Conservation (phyloP, 2,329 filamentous ascomycete species). For the Tympanopsis confertula region DNA sequence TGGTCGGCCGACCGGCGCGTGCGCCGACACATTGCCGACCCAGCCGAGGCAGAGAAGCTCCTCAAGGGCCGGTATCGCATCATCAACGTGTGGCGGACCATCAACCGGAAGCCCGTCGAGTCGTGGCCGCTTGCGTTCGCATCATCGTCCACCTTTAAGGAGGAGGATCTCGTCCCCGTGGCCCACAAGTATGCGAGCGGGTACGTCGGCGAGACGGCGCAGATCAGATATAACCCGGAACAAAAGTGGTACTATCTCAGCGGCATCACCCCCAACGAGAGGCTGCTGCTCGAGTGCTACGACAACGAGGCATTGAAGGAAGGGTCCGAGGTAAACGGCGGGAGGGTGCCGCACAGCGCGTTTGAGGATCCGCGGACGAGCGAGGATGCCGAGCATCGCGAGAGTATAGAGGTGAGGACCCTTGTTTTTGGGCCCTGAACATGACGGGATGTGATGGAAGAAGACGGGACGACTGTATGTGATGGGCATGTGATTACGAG, state of each 20-base stretch:
- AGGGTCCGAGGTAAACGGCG: conserved; percentile 35
- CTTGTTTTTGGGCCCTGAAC: conserved; percentile 66
- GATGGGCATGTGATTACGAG: no score
- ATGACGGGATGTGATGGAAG: no score
- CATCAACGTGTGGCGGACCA: conserved; percentile 75
- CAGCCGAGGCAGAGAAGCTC: conserved; percentile 49
- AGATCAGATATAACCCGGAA: conserved; percentile 43
- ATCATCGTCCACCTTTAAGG: conserved; percentile 46
- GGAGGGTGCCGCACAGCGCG: conserved; percentile 60
- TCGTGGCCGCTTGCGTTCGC: conserved; percentile 60
- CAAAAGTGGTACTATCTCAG: conserved; percentile 74
- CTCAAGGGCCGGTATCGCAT: conserved; percentile 65
- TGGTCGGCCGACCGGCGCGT: conserved; percentile 48
- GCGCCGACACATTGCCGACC: conserved; percentile 39
- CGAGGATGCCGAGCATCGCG: conserved; percentile 56
- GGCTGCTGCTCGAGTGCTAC: conserved; percentile 69
- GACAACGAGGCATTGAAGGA: conserved; percentile 49
- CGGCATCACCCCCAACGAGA: conserved; percentile 63
- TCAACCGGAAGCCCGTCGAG: conserved; percentile 45
- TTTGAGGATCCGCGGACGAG: conserved; percentile 68
- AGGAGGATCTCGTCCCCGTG: conserved; percentile 58
- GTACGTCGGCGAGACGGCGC: conserved; percentile 64
- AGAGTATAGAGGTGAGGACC: conserved; percentile 83
- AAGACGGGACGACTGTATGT: no score
- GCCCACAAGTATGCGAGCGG: conserved; percentile 61